Evolutionary conservation across 805 yeast species (phyloP).

Genomic region (Spathaspora passalidarum): DNA sequence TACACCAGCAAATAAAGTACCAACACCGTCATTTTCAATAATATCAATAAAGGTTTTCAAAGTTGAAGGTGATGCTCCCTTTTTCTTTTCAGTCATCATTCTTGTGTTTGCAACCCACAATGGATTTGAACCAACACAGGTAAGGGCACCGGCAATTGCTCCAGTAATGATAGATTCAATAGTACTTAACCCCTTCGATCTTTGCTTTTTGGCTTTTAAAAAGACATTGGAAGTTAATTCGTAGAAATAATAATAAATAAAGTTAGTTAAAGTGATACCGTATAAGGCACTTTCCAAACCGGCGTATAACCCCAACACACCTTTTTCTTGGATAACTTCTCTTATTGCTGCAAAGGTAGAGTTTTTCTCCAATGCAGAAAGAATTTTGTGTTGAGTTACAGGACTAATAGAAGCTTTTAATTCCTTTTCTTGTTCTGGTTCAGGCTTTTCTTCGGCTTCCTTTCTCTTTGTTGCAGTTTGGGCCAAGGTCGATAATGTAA

Average conservation of each 20-base stretch:
- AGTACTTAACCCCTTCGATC: conserved; percentile 48
- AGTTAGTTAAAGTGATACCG: conserved; percentile 84
- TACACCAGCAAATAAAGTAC: conserved; percentile 77
- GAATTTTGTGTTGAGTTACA: conserved; percentile 13
- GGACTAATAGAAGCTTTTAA: conserved; percentile 10
- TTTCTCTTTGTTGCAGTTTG: conserved; percentile 52
- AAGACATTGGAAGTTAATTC: conserved; percentile 60
- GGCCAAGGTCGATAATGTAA: conserved; percentile 82
- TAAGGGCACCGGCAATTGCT: conserved; percentile 82
- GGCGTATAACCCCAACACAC: conserved; percentile 67
- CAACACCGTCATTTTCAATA: conserved; percentile 65
- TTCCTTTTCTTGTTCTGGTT: not conserved
- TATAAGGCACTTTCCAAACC: conserved; percentile 86
- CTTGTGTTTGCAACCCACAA: conserved; percentile 95
- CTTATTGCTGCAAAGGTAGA: conserved; percentile 24
- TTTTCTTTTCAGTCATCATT: conserved; percentile 59
- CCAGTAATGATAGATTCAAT: conserved; percentile 73
- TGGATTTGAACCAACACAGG: conserved; percentile 81
- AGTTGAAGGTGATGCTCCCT: conserved; percentile 35
- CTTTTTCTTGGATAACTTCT: conserved; percentile 54
- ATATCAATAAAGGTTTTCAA: conserved; percentile 59
- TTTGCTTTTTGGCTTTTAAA: conserved; percentile 19
- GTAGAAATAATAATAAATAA: conserved; percentile 87
- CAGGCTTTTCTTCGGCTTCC: conserved; percentile 2
- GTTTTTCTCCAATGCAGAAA: conserved; percentile 8